Conservation (phyloP, 176 grass and related monocot species). For the Pontederia paniculata region DNA sequence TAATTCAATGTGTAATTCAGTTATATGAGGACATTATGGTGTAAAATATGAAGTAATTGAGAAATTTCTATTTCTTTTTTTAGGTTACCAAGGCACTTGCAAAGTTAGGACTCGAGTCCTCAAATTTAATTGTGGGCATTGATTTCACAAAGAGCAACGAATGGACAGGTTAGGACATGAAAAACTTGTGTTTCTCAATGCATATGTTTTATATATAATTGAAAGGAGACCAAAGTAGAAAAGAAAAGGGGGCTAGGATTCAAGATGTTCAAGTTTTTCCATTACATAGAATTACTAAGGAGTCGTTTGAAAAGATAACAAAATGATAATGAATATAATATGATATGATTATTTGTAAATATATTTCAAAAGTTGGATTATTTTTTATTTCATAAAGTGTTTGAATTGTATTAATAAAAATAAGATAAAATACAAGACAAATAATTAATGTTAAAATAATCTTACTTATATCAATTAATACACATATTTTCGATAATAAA, state of each 20-base stretch:
- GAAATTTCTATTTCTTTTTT: not conserved
- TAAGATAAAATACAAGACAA: no score
- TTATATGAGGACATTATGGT: not conserved
- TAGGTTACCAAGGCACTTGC: slow-evolving; percentile 11
- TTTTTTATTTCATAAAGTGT: no score
- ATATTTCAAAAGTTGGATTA: no score
- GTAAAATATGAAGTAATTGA: not conserved
- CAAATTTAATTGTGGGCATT: slow-evolving; percentile 4
- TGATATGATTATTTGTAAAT: no score
- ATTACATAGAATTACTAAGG: no score
- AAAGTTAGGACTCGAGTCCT: slow-evolving; percentile 4
- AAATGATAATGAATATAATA: no score
- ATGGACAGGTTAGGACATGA: slow-evolving; percentile 2
- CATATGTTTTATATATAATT: not conserved
- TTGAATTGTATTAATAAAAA: no score
- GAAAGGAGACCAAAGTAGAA: not conserved
- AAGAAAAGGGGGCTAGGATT: not conserved
- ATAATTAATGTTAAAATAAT: no score
- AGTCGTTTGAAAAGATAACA: no score
- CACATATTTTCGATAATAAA: no score
- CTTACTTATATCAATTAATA: no score
- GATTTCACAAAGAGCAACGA: slow-evolving; percentile 16
- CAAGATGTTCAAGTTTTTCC: no score
- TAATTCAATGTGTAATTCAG: not conserved
- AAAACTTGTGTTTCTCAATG: not conserved